Conservation (phyloP, 176 grass and related monocot genomes). For the Avena eriantha region DNA sequence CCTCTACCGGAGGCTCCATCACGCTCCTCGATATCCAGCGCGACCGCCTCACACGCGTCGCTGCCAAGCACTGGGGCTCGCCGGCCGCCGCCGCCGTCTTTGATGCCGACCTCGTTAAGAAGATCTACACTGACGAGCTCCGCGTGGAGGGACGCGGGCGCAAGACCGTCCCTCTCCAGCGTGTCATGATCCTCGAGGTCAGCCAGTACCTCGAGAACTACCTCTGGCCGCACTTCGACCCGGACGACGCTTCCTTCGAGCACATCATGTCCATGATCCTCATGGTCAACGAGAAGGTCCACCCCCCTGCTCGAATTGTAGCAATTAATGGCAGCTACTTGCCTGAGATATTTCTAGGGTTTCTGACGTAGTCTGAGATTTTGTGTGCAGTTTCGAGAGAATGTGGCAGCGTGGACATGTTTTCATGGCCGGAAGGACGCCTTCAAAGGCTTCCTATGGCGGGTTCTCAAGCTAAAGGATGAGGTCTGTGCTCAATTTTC, state of each 20-base stretch:
- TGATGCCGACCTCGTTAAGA: conserved; percentile 75
- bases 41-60: conserved; percentile 81
- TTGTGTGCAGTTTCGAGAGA: conserved; percentile 79
- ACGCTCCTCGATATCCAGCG: conserved; percentile 92
- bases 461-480: conserved; percentile 86
- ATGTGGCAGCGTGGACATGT: conserved; percentile 84
- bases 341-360: conserved; percentile 37
- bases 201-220: conserved; percentile 99
- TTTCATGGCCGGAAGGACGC: conserved; percentile 83
- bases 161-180: conserved; percentile 88
- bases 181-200: conserved; percentile 99
- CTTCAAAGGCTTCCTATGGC: conserved; percentile 76
- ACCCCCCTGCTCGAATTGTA: background rate
- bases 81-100: conserved; percentile 45
- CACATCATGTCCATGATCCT: conserved; percentile 96
- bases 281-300: conserved; percentile 98
- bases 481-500: conserved; percentile 52
- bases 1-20: conserved; percentile 53
- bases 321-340: background rate
- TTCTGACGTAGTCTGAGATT: conserved; percentile 44
- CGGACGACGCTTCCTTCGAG: conserved; percentile 68
- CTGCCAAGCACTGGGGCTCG: conserved; percentile 69
- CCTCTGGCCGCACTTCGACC: conserved; percentile 94
- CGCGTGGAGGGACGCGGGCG: conserved; percentile 58
- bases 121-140: conserved; percentile 83